These are phyloP conservation scores for Penicillium glabrum DNA, from an alignment of 2,329 filamentous ascomycete species.

Conservation along the genomic window DNA sequence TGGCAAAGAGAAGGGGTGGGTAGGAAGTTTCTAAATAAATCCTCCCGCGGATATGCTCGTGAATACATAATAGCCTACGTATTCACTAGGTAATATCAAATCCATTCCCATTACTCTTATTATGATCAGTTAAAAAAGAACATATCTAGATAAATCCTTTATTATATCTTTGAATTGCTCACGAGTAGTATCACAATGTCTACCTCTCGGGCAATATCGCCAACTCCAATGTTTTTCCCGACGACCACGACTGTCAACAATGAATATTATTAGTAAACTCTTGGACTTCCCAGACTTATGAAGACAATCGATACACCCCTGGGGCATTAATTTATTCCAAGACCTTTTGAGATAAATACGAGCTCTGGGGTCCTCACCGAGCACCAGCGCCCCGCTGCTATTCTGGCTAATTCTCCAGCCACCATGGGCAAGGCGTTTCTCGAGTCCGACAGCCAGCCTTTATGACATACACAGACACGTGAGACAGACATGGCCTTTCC, in stretches of 20 bases:
- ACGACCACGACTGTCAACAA: no score
- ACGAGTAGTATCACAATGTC: no score
- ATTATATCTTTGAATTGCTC: no score
- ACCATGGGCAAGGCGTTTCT: neutral
- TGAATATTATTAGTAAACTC: no score
- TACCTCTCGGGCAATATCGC: no score
- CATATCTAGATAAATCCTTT: no score
- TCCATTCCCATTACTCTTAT: neutral
- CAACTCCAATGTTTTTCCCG: no score
- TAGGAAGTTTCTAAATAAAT: neutral
- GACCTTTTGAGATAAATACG: neutral
- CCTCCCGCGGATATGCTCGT: neutral
- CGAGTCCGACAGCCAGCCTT: neutral
- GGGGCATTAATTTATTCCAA: neutral
- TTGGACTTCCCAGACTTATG: neutral
- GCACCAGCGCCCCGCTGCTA: neutral
- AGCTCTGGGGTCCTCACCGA: neutral
- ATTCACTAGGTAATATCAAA: neutral
- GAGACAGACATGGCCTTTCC: neutral
- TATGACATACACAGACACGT: neutral
- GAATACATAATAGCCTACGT: neutral
- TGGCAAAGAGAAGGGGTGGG: neutral
- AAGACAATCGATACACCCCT: neutral
- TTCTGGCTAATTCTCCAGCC: neutral
- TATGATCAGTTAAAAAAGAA: neutral